Evolutionary conservation across 1,284 basidiomycete species (phyloP).

Genomic region (Cryptococcus sp.): DNA sequence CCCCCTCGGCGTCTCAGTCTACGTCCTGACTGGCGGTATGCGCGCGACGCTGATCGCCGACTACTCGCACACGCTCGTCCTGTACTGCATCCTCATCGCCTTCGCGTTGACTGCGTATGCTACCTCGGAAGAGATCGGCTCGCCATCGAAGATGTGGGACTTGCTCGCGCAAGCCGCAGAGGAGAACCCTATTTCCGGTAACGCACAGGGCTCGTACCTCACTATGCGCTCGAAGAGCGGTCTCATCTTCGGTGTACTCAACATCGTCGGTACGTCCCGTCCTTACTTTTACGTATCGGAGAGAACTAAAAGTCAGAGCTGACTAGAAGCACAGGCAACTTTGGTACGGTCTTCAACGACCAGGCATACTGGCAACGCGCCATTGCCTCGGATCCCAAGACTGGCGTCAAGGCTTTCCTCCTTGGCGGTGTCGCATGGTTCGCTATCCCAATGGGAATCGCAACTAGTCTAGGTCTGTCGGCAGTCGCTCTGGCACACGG

Average conservation of each 20-base stretch:
- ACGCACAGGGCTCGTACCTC: slow-evolving; percentile 65
- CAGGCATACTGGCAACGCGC: slow-evolving; percentile 70
- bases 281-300: not conserved
- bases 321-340: slow-evolving; percentile 60
- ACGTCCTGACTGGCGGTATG: slow-evolving; percentile 61
- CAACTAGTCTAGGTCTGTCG: slow-evolving; percentile 66
- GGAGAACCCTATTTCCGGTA: slow-evolving; percentile 60
- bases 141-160: slow-evolving; percentile 60
- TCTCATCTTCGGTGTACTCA: slow-evolving; percentile 85
- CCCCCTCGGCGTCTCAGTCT: slow-evolving; percentile 52
- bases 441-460: slow-evolving; percentile 70
- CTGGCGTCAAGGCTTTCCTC: slow-evolving; percentile 84
- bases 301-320: not conserved
- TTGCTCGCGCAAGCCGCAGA: slow-evolving; percentile 57
- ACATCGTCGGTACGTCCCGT: slow-evolving; percentile 55
- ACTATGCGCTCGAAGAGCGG: slow-evolving; percentile 80
- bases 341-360: slow-evolving; percentile 65
- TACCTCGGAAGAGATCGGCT: slow-evolving; percentile 62
- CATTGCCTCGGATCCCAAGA: slow-evolving; percentile 77
- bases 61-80: slow-evolving; percentile 74
- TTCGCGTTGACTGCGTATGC: slow-evolving; percentile 73
- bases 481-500: slow-evolving; percentile 70
- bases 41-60: slow-evolving; percentile 57
- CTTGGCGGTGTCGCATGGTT: slow-evolving; percentile 89
- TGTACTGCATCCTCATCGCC: slow-evolving; percentile 68